These are phyloP conservation scores for Puccinia polysora DNA, from an alignment of 1,284 basidiomycete genomes.

Conservation along the genomic window DNA sequence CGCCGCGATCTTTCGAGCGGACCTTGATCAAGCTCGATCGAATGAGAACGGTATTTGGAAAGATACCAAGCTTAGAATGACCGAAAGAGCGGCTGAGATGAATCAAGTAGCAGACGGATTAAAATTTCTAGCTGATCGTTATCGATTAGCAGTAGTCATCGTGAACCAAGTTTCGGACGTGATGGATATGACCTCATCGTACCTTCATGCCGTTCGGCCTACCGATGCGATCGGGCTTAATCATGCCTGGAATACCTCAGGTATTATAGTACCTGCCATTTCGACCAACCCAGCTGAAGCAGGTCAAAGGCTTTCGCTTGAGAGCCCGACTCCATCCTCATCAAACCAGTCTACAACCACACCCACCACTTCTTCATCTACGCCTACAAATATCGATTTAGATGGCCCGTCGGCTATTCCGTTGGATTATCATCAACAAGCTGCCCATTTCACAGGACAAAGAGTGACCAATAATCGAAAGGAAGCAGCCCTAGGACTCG, in stretches of 20 bases:
- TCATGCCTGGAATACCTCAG: constrained; percentile 45
- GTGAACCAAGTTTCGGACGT: constrained; percentile 81
- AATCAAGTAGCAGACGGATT: constrained; percentile 41
- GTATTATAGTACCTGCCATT: no score
- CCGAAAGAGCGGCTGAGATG: constrained; percentile 49
- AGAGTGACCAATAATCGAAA: constrained; percentile 60
- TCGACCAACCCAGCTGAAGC: constrained; percentile 3
- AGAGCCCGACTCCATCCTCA: not conserved
- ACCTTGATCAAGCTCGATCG: constrained; percentile 51
- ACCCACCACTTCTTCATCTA: constrained; percentile 3
- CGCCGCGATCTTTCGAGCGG: constrained; percentile 69
- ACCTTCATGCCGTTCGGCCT: not conserved
- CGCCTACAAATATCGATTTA: constrained; percentile 46
- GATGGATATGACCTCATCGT: constrained; percentile 55
- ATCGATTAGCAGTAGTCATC: constrained; percentile 69
- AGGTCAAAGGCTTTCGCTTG: not conserved
- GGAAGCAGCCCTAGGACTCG: constrained; percentile 75
- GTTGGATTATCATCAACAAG: constrained; percentile 67
- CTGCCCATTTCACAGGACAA: constrained; percentile 64
- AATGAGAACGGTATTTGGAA: constrained; percentile 55
- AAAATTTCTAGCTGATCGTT: constrained; percentile 61
- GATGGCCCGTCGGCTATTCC: constrained; percentile 51
- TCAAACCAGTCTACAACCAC: not conserved
- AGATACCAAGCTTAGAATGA: constrained; percentile 63
- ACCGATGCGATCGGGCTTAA: not conserved